Base-by-base conservation (phyloP, 129 eudicot genomes). In the Lonicera japonica region DNA sequence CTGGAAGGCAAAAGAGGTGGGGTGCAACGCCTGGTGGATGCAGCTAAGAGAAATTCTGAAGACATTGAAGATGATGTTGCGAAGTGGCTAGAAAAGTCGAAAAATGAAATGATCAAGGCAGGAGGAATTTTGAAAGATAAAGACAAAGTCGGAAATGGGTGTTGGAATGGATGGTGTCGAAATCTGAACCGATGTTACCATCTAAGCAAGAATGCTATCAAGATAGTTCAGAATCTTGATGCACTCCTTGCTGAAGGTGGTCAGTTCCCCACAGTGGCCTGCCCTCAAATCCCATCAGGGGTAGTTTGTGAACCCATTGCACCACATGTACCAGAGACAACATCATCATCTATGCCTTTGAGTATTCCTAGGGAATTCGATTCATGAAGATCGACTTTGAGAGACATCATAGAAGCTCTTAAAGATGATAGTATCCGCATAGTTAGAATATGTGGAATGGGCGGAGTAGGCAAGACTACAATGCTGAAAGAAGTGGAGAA, bases 401-500 rank as follows among this genome's bases (percentile, higher is more conserved):
- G 22, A 8, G 48, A 68, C 1, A 56, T 76, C 63, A 68, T 76
- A 55, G 67, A 23, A 38, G 55, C 76, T 60, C 56, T 77, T 1
- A 63, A 61, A 22, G 74, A 60, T 14, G 65, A 73, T 13, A 20
- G 40, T 0, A 58, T 73, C 40, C 47, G n/a, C 40, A 66, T 73
- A 12, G 54, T 82, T 25, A 83, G 83, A 25, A 60, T 81, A 53
- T 81, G 78, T 61, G 87, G 87, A 8, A 77, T 77, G 83, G 83
- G 80, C 0, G 86, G 86, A 0, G 86, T 81, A 4, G 87, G 88
- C 12, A 82, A 77, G 75, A 82, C 88, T 10, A 77, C 74, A 36
- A 53, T 78, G 78, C 76, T 61, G 16, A 71, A 70, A 50, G 67
- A 71, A 48, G 58, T 82, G 17, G 80, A 25, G 20, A 70, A 70